Percentiles rank a stretch among this genome's conserved stretches.
phyloP scores from a whole-genome alignment of 768 basidiomycete species.

The Grammothele lineata region DNA sequence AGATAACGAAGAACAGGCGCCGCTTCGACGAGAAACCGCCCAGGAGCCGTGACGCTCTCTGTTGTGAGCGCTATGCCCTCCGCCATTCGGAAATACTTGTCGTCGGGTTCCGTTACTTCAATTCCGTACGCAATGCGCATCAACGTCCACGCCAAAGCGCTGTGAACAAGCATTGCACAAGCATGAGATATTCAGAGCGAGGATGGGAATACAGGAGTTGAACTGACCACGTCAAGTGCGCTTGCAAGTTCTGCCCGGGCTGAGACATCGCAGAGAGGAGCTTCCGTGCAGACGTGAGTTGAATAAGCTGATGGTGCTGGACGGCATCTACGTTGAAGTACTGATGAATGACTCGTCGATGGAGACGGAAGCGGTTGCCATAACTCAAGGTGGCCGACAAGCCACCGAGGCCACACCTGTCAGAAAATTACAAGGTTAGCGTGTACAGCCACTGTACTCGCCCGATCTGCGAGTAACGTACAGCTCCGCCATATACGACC shows the following conservation, averaged over 20 bases:
- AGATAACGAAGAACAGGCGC: slow-evolving; percentile 9
- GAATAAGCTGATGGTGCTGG: background rate
- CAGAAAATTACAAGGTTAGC: too few relatives aligned
- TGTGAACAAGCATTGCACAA: background rate
- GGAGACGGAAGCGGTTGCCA: slow-evolving; percentile 35
- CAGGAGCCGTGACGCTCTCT: background rate
- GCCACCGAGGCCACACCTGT: too few relatives aligned
- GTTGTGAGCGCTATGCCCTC: background rate
- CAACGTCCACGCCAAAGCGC: background rate
- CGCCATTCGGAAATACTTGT: background rate
- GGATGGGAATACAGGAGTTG: background rate
- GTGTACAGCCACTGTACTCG: background rate
- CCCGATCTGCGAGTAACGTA: background rate
- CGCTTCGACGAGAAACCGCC: background rate
- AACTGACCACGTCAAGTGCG: background rate
- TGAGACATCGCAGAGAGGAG: background rate
- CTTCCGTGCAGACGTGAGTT: background rate
- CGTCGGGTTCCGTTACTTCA: slow-evolving; percentile 8
- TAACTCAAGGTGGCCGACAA: too few relatives aligned
- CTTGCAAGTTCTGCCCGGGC: background rate
- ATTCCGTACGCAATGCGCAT: slow-evolving; percentile 6
- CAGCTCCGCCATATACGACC: slow-evolving; percentile 10
- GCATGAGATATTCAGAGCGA: background rate
- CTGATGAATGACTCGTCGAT: slow-evolving; percentile 37
- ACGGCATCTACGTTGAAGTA: slow-evolving; percentile 2